These are phyloP conservation scores for Pyrus bretschneideri DNA, from an alignment of 306 rosid genomes.

Conservation along the genomic window DNA sequence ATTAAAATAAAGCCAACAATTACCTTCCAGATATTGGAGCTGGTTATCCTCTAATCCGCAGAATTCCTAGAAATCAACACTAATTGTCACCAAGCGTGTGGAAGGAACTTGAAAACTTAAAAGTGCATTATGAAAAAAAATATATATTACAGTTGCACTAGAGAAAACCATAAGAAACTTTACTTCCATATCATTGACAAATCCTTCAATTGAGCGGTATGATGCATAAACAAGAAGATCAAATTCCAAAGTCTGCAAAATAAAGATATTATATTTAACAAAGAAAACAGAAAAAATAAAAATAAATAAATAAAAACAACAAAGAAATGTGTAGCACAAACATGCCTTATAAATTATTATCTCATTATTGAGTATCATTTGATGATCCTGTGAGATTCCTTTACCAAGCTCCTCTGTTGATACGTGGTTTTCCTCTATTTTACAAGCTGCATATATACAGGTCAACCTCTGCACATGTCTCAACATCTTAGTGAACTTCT, in stretches of 20 bases:
- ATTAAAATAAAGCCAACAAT: conserved; percentile 11
- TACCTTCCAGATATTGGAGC: conserved; percentile 60
- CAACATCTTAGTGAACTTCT: background rate
- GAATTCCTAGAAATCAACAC: conserved; percentile 48
- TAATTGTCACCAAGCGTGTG: conserved; percentile 4
- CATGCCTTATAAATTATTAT: conserved; percentile 99
- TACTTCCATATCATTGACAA: conserved; percentile 71
- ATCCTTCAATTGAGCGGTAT: conserved; percentile 78
- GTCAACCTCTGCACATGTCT: conserved; percentile 62
- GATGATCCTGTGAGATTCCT: conserved; percentile 98
- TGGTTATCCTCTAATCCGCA: conserved; percentile 49
- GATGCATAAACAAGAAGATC: conserved; percentile 96
- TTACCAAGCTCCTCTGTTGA: conserved; percentile 99
- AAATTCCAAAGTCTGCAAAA: conserved; percentile 77
- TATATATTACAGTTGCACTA: background rate
- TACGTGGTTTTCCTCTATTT: conserved; percentile 97
- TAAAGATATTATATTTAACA: background rate
- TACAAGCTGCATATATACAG: conserved; percentile 95
- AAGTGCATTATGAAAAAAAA: conserved; percentile 9
- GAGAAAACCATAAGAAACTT: background rate
- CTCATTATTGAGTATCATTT: conserved; percentile 98
- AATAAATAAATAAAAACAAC: conserved; percentile 8
- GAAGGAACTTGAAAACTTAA: background rate
- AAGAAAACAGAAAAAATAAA: conserved; percentile 1
- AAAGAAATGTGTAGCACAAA: conserved; percentile 36